phyloP scores from a whole-genome alignment of 164 flowering plant species.

The Pachysandra terminalis region DNA sequence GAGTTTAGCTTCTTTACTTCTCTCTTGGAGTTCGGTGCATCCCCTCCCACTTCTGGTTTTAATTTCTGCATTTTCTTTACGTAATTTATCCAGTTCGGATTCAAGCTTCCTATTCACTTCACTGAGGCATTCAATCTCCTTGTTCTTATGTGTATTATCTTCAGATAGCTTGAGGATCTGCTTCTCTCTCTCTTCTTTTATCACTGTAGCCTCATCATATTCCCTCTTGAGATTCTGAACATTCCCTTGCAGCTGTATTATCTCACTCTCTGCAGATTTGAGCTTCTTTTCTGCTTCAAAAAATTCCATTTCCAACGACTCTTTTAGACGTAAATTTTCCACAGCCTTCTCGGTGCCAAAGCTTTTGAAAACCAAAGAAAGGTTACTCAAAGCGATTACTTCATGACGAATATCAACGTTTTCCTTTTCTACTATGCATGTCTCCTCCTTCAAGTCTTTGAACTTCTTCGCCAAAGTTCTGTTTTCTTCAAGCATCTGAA shows the following conservation, averaged over 20 bases:
- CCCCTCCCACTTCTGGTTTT: too few species aligned
- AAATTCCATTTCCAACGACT: slow-evolving; percentile 21
- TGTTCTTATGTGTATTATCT: neutral
- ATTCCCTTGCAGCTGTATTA: neutral
- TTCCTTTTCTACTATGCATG: slow-evolving; percentile 28
- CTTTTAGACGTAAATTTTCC: slow-evolving; percentile 43
- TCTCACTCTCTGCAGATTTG: neutral
- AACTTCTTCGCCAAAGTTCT: slow-evolving; percentile 6
- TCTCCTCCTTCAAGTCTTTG: slow-evolving; percentile 9
- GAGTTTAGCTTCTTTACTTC: slow-evolving; percentile 36
- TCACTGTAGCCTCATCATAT: neutral
- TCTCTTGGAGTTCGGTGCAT: neutral
- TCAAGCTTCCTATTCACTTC: neutral
- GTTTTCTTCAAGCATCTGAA: slow-evolving; percentile 13
- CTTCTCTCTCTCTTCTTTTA: neutral
- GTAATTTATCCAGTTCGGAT: neutral
- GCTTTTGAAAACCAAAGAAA: slow-evolving; percentile 47
- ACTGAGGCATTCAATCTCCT: neutral
- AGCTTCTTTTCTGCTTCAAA: neutral
- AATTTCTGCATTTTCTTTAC: neutral
- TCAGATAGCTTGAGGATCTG: neutral
- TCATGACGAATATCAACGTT: slow-evolving; percentile 37
- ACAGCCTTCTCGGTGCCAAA: slow-evolving; percentile 44
- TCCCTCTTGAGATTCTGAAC: neutral
- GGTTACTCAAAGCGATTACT: slow-evolving; percentile 32